These are phyloP conservation scores for Cyclostephanos tholiformis DNA, from an alignment of 108 stramenopile genomes.

Conservation along the genomic window DNA sequence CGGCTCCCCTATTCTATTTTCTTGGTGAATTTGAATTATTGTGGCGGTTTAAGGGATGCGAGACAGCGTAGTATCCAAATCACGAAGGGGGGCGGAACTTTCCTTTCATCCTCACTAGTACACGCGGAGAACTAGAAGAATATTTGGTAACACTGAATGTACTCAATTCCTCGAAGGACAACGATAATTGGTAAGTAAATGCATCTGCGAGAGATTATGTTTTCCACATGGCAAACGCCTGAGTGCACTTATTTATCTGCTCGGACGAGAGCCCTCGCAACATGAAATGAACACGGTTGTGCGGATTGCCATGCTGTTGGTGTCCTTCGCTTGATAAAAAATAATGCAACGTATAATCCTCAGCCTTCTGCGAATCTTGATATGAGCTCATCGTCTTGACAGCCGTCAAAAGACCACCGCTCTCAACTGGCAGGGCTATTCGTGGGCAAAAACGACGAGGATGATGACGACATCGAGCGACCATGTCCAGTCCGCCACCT, in stretches of 20 bases:
- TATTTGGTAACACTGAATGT: slow-evolving; percentile 82
- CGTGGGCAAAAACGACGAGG: slow-evolving; percentile 2
- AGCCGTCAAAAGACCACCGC: too few species aligned
- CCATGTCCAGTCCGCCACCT: not conserved
- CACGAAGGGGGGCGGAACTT: too few species aligned
- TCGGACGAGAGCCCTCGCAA: slow-evolving; percentile 20
- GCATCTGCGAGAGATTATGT: slow-evolving; percentile 65
- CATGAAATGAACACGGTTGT: not conserved
- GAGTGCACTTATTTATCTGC: slow-evolving; percentile 44
- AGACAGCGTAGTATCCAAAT: too few species aligned
- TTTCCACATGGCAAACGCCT: slow-evolving; percentile 61
- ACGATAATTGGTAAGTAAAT: slow-evolving; percentile 66
- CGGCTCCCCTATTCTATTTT: too few species aligned
- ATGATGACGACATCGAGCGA: not conserved
- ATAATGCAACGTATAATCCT: too few species aligned
- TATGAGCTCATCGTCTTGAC: too few species aligned
- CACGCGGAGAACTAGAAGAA: slow-evolving; percentile 66
- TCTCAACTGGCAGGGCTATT: not conserved
- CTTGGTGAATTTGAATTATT: too few species aligned
- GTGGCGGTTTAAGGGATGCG: too few species aligned
- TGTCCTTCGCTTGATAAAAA: not conserved
- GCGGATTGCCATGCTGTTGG: not conserved
- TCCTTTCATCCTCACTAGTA: too few species aligned
- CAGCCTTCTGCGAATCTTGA: too few species aligned
- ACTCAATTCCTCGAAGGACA: slow-evolving; percentile 78